Evolutionary conservation across 768 basidiomycete genomes (phyloP).

Genomic region (Rhizopogon rudus): DNA sequence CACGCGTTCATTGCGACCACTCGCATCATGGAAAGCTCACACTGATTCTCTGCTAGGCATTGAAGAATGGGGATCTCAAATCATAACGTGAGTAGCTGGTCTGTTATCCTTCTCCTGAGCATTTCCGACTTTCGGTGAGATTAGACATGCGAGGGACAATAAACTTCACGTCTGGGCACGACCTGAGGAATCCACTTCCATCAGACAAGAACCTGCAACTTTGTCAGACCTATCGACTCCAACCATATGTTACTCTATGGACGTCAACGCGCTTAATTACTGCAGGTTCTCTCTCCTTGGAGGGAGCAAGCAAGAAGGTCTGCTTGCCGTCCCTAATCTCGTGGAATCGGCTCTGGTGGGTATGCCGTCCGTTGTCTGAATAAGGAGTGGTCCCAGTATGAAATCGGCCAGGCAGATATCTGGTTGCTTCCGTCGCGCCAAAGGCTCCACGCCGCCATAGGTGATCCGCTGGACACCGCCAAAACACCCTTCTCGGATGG

Average conservation of each 20-base stretch:
- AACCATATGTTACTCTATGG: conserved; percentile 59
- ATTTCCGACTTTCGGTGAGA: neutral
- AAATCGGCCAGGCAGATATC: conserved; percentile 65
- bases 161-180: conserved; percentile 73
- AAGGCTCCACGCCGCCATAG: conserved; percentile 83
- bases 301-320: conserved; percentile 26
- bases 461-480: conserved; percentile 41
- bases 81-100: conserved; percentile 49
- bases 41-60: conserved; percentile 70
- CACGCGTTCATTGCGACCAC: conserved; percentile 67
- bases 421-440: conserved; percentile 70
- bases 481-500: conserved; percentile 31
- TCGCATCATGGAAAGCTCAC: conserved; percentile 77
- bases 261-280: conserved; percentile 92
- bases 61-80: conserved; percentile 59
- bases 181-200: conserved; percentile 40
- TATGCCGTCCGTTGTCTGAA: neutral
- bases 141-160: conserved; percentile 82
- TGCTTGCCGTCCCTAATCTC: conserved; percentile 83
- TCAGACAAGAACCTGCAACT: conserved; percentile 51
- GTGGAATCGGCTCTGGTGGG: conserved; percentile 81
- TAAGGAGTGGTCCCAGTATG: neutral
- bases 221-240: conserved; percentile 46
- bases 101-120: neutral
- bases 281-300: conserved; percentile 78